Evolutionary conservation across 495 filamentous ascomycete genomes (phyloP).

Genomic region (Hypomontagnella submonticulosa): DNA sequence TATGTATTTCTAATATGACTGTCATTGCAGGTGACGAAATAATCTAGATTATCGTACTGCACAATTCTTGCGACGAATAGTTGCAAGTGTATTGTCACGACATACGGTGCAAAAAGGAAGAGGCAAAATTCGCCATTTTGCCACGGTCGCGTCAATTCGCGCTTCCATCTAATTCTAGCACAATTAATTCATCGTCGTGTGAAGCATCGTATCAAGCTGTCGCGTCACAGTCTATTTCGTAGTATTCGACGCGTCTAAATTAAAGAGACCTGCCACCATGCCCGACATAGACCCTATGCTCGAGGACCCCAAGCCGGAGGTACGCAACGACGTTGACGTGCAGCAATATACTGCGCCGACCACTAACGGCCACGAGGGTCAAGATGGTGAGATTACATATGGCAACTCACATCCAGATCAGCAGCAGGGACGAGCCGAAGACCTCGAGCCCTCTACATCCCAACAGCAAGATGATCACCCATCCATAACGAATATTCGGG

Average conservation of each 20-base stretch:
- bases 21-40: conserved; percentile 34
- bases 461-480: conserved; percentile 48
- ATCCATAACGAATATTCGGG: conserved; percentile 54
- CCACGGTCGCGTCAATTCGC: conserved; percentile 26
- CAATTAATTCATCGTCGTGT: conserved; percentile 16
- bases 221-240: conserved; percentile 16
- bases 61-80: background rate
- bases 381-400: conserved; percentile 26
- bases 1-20: conserved; percentile 38
- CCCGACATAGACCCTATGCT: conserved; percentile 45
- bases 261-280: conserved; percentile 37
- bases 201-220: conserved; percentile 20
- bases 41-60: conserved; percentile 20
- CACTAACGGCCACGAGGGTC: conserved; percentile 38
- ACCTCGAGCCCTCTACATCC: conserved; percentile 45
- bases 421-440: conserved; percentile 31
- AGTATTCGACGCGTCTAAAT: conserved; percentile 29
- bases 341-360: conserved; percentile 37
- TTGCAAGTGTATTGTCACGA: conserved; percentile 30
- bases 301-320: conserved; percentile 37
- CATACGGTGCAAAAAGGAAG: background rate
- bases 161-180: conserved; percentile 4
- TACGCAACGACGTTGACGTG: conserved; percentile 36
- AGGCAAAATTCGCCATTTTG: conserved; percentile 2
- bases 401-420: conserved; percentile 30